Evolutionary conservation across 2,329 filamentous ascomycete species (phyloP), one percentile per base, ranked within the genome.

Genomic region (Alternaria postmessia): DNA sequence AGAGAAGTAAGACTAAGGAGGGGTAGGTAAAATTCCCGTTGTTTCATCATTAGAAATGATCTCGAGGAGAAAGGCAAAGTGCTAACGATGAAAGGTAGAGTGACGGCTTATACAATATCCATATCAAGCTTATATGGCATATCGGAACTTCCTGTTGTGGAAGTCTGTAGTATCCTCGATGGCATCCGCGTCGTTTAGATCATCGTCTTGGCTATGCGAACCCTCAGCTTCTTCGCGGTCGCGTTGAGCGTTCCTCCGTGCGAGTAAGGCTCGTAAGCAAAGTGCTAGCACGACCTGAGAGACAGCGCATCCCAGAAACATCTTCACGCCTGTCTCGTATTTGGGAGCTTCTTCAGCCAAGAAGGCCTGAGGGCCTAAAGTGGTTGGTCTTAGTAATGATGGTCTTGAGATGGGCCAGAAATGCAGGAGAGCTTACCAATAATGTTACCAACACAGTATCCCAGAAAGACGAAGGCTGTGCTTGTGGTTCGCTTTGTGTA

Each of bases 291-390:
- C 70, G n/a, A 83, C 70, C 61, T 83, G 81, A 8, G 73, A 75
- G 18, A 75, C 79, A 7, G 81, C 75, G 63, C 83, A 85, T 20
- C 78, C 80, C 3, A 87, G 69, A 16, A 84, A 82, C 7, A 85
- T 73, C 57, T 82, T 85, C 52, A 82, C 85, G 1, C 85, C 86
- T 0, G 85, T 86, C 30, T 76, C 73, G 30, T 87, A 87, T 0
- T 79, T 67, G 0, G 84, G 84, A 0, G 82, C 75, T 63, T 85
- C 83, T 0, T 67, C 52, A 0, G 75, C 76, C 3, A 84, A 60
- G 64, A 84, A 85, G 0, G 82, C 82, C 46, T 83, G 81, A 2
- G 80, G 81, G 0, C 57, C 57, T 59, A 20, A 5, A 32, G 28
- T 30, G 9, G 20, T 7, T 26, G 34, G 11, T 9, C n/a, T 59